These are phyloP conservation scores for Mucor lusitanicus DNA, from an alignment of 371 early-diverging fungal genomes.

Conservation along the genomic window DNA sequence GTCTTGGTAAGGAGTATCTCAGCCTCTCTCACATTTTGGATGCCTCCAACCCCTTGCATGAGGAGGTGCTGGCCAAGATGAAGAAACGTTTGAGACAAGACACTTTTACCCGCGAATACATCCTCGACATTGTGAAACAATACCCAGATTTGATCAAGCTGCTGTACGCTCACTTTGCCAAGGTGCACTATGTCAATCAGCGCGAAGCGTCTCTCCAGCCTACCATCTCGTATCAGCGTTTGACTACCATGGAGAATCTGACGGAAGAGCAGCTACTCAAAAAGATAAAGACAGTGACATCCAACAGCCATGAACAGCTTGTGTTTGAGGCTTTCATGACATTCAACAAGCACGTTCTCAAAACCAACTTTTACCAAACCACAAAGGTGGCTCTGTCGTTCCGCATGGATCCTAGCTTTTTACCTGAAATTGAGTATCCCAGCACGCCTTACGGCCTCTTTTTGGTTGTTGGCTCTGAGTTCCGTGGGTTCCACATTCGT, in stretches of 20 bases:
- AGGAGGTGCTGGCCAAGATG: constrained; percentile 92
- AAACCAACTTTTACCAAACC: constrained; percentile 99
- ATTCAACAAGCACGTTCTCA: constrained; percentile 96
- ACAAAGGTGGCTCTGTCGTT: constrained; percentile 98
- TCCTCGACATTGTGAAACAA: constrained; percentile 93
- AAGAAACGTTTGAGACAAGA: constrained; percentile 97
- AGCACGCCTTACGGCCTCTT: constrained; percentile 92
- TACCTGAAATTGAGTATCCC: constrained; percentile 96
- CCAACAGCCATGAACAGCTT: constrained; percentile 93
- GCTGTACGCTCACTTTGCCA: constrained; percentile 95
- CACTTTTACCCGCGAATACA: constrained; percentile 97
- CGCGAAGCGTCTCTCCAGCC: constrained; percentile 64
- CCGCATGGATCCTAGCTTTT: constrained; percentile 91
- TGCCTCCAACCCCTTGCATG: constrained; percentile 75
- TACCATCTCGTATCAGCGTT: constrained; percentile 90
- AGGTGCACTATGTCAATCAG: constrained; percentile 87
- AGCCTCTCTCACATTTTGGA: constrained; percentile 84
- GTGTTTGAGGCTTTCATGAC: constrained; percentile 94
- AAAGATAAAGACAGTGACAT: constrained; percentile 84
- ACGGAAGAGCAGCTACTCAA: constrained; percentile 83
- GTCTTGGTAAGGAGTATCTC: constrained; percentile 92
- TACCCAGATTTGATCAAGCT: constrained; percentile 93
- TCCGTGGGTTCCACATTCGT: constrained; percentile 98
- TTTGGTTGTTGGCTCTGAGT: constrained; percentile 96
- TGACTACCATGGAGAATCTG: constrained; percentile 79